Evolutionary conservation across 2,329 filamentous ascomycete species (phyloP), one percentile per base, ranked within the genome.

Genomic region (Cordyceps sp.): DNA sequence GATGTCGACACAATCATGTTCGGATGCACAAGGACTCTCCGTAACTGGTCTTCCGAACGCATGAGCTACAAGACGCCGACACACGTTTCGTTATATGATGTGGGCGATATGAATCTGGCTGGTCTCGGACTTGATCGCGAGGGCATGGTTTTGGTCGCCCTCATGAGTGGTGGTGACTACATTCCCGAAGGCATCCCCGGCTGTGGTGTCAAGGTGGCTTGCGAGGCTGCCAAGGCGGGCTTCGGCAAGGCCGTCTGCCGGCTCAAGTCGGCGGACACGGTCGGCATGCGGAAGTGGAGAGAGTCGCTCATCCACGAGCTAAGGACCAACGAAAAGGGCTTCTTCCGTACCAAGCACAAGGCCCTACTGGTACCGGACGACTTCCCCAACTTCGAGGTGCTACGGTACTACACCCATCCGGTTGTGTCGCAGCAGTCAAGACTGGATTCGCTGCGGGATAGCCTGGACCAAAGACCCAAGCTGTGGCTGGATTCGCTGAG

Each of bases 1-100:
- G 90, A 98, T 60, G 85, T 94, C 27, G 90, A 98, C 50, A 90
- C 88, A 2, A 70, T 96, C 45, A 96, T 96, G 88, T 96, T 96
- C 57, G 90, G 90, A 2, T 90, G 84, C 39, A 75, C 70, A 0
- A 57, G 73, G 24, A 88, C 80, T 0, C 57, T 94, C 26, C 69
- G 84, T 31, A 88, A 84, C 45, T 94, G 83, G 76, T 81, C 81
- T 0, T 68, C 80, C 4, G 83, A 92, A 47, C 66, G 64, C 10
- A 66, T 61, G 28, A 66, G 61, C n/a, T 59, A 64, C 43, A 80
- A 78, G 38, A 60, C 64, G 0, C 82, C 85, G 1, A 94, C 88
- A 0, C 90, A 96, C 46, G 78, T 96, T 33, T 82, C 78, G 27
- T 59, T 92, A 30, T 92, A 93, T 49, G 72, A 84, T 35, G 69